Percentiles rank a stretch among this genome's conserved stretches.
These are phyloP conservation scores for Pleurotus platypus DNA, from an alignment of 768 basidiomycete species.

Conservation along the genomic window DNA sequence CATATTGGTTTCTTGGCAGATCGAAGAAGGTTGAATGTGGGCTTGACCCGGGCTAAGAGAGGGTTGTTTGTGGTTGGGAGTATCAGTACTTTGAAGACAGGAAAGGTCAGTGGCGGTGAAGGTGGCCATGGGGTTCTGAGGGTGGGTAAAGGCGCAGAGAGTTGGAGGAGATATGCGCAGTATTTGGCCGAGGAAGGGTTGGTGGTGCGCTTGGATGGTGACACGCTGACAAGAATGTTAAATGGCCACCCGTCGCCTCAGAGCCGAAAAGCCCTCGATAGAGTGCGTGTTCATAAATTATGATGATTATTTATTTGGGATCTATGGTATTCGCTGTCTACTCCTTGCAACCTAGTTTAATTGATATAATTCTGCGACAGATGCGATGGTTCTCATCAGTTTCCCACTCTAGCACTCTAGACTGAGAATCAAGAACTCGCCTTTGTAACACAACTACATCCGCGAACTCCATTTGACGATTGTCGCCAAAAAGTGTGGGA, in stretches of 20 bases:
- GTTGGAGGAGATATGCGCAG: slow-evolving; percentile 61
- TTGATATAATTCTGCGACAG: too few relatives aligned
- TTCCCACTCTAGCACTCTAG: too few relatives aligned
- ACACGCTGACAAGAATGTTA: slow-evolving; percentile 37
- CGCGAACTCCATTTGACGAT: too few relatives aligned
- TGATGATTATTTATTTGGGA: neutral
- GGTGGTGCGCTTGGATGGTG: slow-evolving; percentile 46
- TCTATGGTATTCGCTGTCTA: too few relatives aligned
- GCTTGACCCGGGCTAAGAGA: slow-evolving; percentile 82
- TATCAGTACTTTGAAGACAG: slow-evolving; percentile 55
- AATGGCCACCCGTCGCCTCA: slow-evolving; percentile 30
- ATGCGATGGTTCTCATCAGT: too few relatives aligned
- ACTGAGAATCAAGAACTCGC: too few relatives aligned
- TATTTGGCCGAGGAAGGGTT: slow-evolving; percentile 49
- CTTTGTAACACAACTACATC: too few relatives aligned
- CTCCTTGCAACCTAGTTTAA: too few relatives aligned
- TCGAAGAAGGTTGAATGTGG: slow-evolving; percentile 83
- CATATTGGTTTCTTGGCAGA: slow-evolving; percentile 90
- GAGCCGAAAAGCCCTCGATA: neutral
- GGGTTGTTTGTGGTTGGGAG: slow-evolving; percentile 83
- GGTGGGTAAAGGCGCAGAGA: slow-evolving; percentile 41
- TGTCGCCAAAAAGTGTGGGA: too few relatives aligned
- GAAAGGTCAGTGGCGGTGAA: slow-evolving; percentile 28
- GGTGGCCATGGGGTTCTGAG: slow-evolving; percentile 14
- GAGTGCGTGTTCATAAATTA: slow-evolving; percentile 1